Evolutionary conservation across 2,329 filamentous ascomycete species (phyloP), one percentile per base, ranked within the genome.

Genomic region (Aspergillus flavus): DNA sequence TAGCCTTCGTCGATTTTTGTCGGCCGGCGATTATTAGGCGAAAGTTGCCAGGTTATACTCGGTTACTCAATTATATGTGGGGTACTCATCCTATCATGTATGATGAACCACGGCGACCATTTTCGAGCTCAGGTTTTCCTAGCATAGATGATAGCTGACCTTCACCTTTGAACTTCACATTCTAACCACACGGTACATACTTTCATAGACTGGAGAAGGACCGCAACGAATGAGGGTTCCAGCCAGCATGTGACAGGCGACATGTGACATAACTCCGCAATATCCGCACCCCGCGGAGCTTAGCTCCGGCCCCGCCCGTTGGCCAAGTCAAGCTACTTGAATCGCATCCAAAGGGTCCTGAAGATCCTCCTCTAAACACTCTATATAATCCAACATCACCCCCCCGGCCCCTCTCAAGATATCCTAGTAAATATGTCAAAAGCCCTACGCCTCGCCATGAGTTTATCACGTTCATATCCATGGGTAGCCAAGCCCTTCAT

Each of bases 401-500:
- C 39, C 39, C 39, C 39, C n/a, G 39, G 2, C 39, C 39, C 1
- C 39, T 3, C 6, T 41, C 16, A 41, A 3, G 39, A n/a, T n/a
- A 41, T 41, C 39, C 39, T 41, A 41, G 39, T 41, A 48, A 48
- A n/a, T n/a, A 62, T 62, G 60, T 28, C 55, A 1, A 56, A 26
- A 14, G 4, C 16, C 6, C 21, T 30, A 4, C 39, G 52, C 6
- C 60, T 58, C 14, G 30, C 61, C n/a, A 19, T 53, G 7, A 7
- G 23, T 21, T 52, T 66, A n/a, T 19, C 57, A 6, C 52, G 39
- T 21, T 3, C 14, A 64, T 89, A 89, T 69, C 86, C 88, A 68
- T 91, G 88, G 87, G 83, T 81, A 5, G 73, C 80, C n/a, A 70
- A 75, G 2, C 89, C 89, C 1, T 77, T 92, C 21, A 83, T 93